phyloP scores from a whole-genome alignment of 177 flowering plant genomes.

The Vitis hybrid region DNA sequence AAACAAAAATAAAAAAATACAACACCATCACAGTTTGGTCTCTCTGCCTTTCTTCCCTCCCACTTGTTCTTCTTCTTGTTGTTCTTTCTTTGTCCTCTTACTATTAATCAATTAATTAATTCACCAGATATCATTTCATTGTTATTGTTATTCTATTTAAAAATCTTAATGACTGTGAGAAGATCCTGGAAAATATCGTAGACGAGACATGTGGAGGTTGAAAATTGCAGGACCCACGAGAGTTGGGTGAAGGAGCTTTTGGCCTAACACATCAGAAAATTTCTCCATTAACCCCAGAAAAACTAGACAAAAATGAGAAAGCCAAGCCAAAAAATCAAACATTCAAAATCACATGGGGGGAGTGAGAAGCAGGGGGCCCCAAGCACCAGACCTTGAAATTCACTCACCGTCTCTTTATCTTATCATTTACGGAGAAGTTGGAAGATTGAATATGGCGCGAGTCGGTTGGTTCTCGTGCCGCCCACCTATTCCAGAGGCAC shows the following conservation, averaged over 20 bases:
- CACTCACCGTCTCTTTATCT: not conserved
- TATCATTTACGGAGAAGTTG: constrained; percentile 18
- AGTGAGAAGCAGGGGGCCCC: no score
- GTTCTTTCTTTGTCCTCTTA: constrained; percentile 1
- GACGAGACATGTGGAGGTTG: not conserved
- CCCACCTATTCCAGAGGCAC: not conserved
- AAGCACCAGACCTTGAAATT: no score
- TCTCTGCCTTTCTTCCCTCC: constrained; percentile 1
- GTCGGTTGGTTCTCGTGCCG: not conserved
- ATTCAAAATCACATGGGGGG: no score
- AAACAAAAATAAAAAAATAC: not conserved
- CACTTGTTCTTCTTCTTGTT: constrained; percentile 20
- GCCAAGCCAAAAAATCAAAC: no score
- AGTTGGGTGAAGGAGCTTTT: no score
- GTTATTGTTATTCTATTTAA: not conserved
- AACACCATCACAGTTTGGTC: not conserved
- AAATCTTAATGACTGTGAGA: not conserved
- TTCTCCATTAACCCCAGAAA: no score
- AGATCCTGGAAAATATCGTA: not conserved
- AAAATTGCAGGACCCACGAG: no score
- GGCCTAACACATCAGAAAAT: no score
- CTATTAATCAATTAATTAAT: no score
- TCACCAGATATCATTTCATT: no score
- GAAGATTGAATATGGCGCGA: not conserved
- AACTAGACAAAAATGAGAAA: no score